These are phyloP conservation scores for Bonia amplexicaulis DNA, from an alignment of 176 grass and related monocot genomes.

Conservation along the genomic window DNA sequence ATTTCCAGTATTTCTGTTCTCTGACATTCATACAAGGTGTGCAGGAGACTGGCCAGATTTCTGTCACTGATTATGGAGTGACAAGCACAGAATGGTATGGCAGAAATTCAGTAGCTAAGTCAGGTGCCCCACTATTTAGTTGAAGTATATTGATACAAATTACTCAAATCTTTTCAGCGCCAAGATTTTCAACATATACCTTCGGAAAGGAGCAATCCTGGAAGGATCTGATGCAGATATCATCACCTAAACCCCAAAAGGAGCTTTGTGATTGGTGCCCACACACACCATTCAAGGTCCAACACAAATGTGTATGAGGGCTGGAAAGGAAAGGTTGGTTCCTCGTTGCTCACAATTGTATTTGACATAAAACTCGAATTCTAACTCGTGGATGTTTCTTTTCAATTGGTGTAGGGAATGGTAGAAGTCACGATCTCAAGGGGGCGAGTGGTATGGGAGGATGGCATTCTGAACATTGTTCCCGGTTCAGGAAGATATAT, in stretches of 20 bases:
- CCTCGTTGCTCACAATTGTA: neutral
- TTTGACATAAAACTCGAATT: neutral
- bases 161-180: slow-evolving; percentile 48
- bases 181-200: slow-evolving; percentile 95
- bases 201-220: slow-evolving; percentile 76
- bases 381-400: neutral
- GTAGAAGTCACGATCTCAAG: slow-evolving; percentile 86
- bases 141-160: neutral
- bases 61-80: slow-evolving; percentile 79
- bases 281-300: slow-evolving; percentile 74
- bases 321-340: slow-evolving; percentile 72
- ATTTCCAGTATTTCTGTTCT: slow-evolving; percentile 2
- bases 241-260: slow-evolving; percentile 75
- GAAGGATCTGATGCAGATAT: slow-evolving; percentile 94
- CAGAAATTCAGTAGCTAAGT: neutral
- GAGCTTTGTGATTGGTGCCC: slow-evolving; percentile 56
- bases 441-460: slow-evolving; percentile 80
- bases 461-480: slow-evolving; percentile 50
- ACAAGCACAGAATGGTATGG: slow-evolving; percentile 90
- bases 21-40: slow-evolving; percentile 26
- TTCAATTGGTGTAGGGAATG: slow-evolving; percentile 53
- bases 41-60: slow-evolving; percentile 74
- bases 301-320: slow-evolving; percentile 84
- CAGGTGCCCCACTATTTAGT: neutral
- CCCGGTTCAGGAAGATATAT: slow-evolving; percentile 76